A percentile compares a stretch with the other conserved stretches of the same genome.
These are phyloP conservation scores for Zhuliangozyma parablackwelliae DNA, from an alignment of 1,139 yeast species.

Conservation along the genomic window DNA sequence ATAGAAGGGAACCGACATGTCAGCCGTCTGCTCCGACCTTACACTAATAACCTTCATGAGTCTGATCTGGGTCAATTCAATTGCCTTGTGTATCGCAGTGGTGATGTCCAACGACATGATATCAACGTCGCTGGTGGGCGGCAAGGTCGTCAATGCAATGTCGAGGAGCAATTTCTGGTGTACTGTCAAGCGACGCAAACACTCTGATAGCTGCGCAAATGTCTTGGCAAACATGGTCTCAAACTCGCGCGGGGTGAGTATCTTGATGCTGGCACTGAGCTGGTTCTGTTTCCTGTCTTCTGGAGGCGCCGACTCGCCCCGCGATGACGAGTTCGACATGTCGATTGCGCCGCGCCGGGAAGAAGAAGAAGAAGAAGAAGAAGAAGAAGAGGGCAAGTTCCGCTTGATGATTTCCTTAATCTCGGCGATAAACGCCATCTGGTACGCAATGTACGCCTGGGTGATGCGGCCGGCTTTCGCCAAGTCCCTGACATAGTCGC, in stretches of 20 bases:
- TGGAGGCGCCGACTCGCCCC: conserved; percentile 29
- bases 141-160: conserved; percentile 56
- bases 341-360: conserved; percentile 5
- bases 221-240: conserved; percentile 63
- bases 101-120: conserved; percentile 65
- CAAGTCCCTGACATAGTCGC: conserved; percentile 49
- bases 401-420: conserved; percentile 67
- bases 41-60: conserved; percentile 76
- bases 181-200: conserved; percentile 64
- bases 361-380: too few relatives aligned
- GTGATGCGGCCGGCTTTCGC: conserved; percentile 60
- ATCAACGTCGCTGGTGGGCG: conserved; percentile 28
- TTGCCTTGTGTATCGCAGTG: conserved; percentile 56
- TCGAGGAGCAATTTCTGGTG: conserved; percentile 81
- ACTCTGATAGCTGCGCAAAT: conserved; percentile 63
- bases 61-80: conserved; percentile 70
- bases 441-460: conserved; percentile 62
- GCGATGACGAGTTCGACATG: conserved; percentile 24
- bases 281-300: conserved; percentile 10
- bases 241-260: conserved; percentile 69
- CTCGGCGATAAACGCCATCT: conserved; percentile 63
- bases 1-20: conserved; percentile 51
- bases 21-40: conserved; percentile 67
- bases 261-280: conserved; percentile 51
- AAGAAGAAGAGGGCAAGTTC: conserved; percentile 45